A percentile compares a stretch with the other conserved stretches of the same genome.
Evolutionary conservation across 371 early-diverging fungal species (phyloP).

Genomic region (Lichtheimia ornata): DNA sequence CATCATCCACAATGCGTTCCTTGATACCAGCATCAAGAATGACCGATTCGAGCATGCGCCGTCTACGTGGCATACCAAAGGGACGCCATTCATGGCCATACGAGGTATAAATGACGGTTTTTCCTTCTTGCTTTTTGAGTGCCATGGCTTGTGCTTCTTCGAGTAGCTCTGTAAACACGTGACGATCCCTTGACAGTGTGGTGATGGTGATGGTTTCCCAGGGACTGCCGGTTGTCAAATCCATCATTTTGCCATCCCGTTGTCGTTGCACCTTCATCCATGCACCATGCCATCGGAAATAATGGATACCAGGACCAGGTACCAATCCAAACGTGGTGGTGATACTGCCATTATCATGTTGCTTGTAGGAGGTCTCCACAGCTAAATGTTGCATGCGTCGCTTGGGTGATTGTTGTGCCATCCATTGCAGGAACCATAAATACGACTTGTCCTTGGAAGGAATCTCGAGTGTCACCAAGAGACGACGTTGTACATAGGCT

Average conservation of each 20-base stretch:
- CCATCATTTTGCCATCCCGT: slow-evolving; percentile 85
- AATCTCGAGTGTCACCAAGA: slow-evolving; percentile 92
- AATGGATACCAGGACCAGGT: slow-evolving; percentile 93
- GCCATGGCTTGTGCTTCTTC: slow-evolving; percentile 86
- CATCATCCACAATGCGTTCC: slow-evolving; percentile 81
- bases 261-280: slow-evolving; percentile 92
- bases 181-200: slow-evolving; percentile 80
- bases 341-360: slow-evolving; percentile 91
- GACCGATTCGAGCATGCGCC: slow-evolving; percentile 84
- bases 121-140: slow-evolving; percentile 86
- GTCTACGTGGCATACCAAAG: slow-evolving; percentile 91
- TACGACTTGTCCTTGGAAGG: slow-evolving; percentile 92
- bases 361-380: slow-evolving; percentile 85
- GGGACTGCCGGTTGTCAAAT: slow-evolving; percentile 86
- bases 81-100: slow-evolving; percentile 97
- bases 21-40: slow-evolving; percentile 81
- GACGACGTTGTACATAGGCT: slow-evolving; percentile 69
- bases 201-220: slow-evolving; percentile 96
- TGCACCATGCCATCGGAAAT: slow-evolving; percentile 75
- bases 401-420: slow-evolving; percentile 65
- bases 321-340: slow-evolving; percentile 84
- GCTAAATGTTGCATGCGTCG: slow-evolving; percentile 74
- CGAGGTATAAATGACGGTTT: slow-evolving; percentile 93
- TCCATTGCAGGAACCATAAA: slow-evolving; percentile 94
- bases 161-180: slow-evolving; percentile 74